Evolutionary conservation across 1,139 yeast genomes (phyloP).

Genomic region (Saccharomyces hybrid): DNA sequence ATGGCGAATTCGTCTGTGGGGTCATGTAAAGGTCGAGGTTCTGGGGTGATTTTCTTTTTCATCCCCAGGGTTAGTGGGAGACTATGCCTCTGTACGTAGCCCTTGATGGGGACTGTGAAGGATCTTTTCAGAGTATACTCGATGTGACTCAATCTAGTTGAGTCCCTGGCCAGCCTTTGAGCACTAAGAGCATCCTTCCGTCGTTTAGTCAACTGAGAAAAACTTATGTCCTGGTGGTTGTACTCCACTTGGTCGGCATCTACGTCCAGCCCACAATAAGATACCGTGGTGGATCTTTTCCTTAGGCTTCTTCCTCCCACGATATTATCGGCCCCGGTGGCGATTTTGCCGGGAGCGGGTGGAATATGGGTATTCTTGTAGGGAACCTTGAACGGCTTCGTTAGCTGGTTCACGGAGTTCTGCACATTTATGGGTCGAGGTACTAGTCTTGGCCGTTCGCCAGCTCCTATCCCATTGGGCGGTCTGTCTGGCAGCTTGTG

Average conservation of each 20-base stretch:
- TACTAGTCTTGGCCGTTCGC: constrained; percentile 29
- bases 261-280: constrained; percentile 30
- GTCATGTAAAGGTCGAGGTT: constrained; percentile 88
- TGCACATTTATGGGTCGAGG: constrained; percentile 27
- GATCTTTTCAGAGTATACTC: constrained; percentile 36
- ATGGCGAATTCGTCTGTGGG: constrained; percentile 92
- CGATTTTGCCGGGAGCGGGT: constrained; percentile 13
- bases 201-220: constrained; percentile 7
- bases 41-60: constrained; percentile 55
- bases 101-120: constrained; percentile 46
- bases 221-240: constrained; percentile 33
- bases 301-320: constrained; percentile 35
- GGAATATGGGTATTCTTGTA: constrained; percentile 27
- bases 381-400: constrained; percentile 44
- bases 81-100: constrained; percentile 35
- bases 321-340: constrained; percentile 31
- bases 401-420: constrained; percentile 27
- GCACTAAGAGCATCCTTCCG: constrained; percentile 47
- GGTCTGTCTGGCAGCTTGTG: constrained; percentile 31
- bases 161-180: constrained; percentile 35
- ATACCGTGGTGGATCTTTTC: constrained; percentile 29
- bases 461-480: constrained; percentile 34
- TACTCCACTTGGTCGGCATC: constrained; percentile 33
- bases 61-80: constrained; percentile 81
- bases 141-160: constrained; percentile 31